Evolutionary conservation across 2,329 filamentous ascomycete genomes (phyloP), one percentile per base, ranked within the genome.

Genomic region (Pseudocercospora crystallina): DNA sequence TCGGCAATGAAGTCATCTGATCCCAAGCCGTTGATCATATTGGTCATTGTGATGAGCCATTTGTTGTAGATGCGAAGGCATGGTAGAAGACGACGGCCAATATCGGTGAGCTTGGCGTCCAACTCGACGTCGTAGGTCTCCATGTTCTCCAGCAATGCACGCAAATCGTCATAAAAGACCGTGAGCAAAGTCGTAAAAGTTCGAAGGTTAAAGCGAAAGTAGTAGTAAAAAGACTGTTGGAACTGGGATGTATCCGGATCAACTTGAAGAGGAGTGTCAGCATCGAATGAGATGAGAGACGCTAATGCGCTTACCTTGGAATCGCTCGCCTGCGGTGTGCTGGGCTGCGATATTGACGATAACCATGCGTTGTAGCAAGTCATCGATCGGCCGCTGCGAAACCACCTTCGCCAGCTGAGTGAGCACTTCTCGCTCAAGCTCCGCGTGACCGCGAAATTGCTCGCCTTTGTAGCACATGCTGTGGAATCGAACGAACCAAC

Each of bases 271-370:
- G 20, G 9, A 15, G 15, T 11, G 29, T 57, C 34, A 53, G 33
- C 36, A 29, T 31, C 33, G 33, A 41, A 33, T 13, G 8, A 31
- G 5, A 35, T 43, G 13, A 20, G 17, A 29, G 5, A 9, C 14
- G 15, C 40, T 5, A 30, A 14, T 30, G 43, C 30, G 61, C 68
- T 65, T 75, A 84, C 85, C 73, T 67, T 77, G 74, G 54, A 85
- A 77, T 60, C 80, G 81, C 17, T 80, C 73, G 29, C 77, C 78
- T 37, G 89, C 86, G 64, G 89, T 80, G 58, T 86, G 81, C 67
- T 94, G 89, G 5, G 91, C 89, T 5, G 89, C 84, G 55, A 97
- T 87, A 63, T 95, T 97, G 60, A 92, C 83, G 38, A 96, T 75
- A 5, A 89, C 81, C 70, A 96, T 86, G 66, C 90, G 94, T 56